Conservation (phyloP, 2,329 filamentous ascomycete genomes). For the Aspergillus cejpii region DNA sequence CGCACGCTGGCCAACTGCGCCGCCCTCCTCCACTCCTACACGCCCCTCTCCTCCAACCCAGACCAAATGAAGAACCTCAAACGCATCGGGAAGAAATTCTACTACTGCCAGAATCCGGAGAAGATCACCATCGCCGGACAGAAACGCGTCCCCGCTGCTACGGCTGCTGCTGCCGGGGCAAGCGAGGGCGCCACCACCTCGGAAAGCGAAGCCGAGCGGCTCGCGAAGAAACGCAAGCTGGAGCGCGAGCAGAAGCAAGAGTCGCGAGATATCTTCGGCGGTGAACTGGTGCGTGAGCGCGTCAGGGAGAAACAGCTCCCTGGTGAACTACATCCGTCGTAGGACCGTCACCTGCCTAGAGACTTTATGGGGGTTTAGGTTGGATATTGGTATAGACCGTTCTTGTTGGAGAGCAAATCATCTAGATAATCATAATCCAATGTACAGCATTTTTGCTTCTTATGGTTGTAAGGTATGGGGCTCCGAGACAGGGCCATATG, state of each 20-base stretch:
- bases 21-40: constrained; percentile 36
- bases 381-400: not conserved
- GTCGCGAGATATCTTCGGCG: constrained; percentile 32
- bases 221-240: constrained; percentile 38
- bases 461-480: no score
- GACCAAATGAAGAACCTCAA: constrained; percentile 40
- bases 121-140: constrained; percentile 40
- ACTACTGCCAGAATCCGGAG: constrained; percentile 45
- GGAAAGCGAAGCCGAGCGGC: constrained; percentile 33
- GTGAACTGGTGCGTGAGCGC: constrained; percentile 32
- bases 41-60: constrained; percentile 33
- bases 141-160: constrained; percentile 38
- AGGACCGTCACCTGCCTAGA: not conserved
- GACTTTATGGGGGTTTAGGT: no score
- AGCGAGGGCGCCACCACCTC: constrained; percentile 25
- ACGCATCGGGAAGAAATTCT: constrained; percentile 46
- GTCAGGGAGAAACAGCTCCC: constrained; percentile 21
- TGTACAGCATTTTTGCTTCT: no score
- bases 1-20: constrained; percentile 36
- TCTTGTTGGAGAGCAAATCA: no score
- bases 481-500: no score
- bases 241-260: constrained; percentile 24
- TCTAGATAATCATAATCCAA: no score
- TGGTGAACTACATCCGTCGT: not conserved
- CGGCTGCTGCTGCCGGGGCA: constrained; percentile 14